phyloP scores from a whole-genome alignment of 2,329 filamentous ascomycete species.

The Coccinonectria pachysandricola region DNA sequence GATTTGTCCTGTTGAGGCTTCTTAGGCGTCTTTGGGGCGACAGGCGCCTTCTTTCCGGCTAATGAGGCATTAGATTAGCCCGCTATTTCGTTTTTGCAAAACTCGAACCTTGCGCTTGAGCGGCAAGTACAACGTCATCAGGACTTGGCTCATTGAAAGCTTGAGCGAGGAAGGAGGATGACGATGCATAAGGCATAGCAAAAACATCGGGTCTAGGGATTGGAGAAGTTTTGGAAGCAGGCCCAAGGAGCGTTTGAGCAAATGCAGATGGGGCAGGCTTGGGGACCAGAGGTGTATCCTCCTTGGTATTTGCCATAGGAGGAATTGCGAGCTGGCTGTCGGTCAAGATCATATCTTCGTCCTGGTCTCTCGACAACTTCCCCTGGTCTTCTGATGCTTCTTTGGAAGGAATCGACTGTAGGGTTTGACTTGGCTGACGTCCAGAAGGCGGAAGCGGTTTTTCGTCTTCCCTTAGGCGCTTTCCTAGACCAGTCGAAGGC shows the following conservation, averaged over 20 bases:
- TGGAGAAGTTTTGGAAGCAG: conserved; percentile 22
- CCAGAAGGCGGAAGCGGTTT: conserved; percentile 2
- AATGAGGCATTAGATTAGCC: conserved; percentile 40
- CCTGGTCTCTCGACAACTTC: neutral
- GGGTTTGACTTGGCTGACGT: conserved; percentile 1
- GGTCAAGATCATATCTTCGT: too few relatives aligned
- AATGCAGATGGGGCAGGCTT: conserved; percentile 41
- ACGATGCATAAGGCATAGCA: conserved; percentile 40
- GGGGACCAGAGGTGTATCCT: neutral
- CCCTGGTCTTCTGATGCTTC: too few relatives aligned
- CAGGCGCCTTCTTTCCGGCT: conserved; percentile 44
- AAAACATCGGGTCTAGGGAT: conserved; percentile 23
- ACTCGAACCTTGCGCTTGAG: conserved; percentile 80
- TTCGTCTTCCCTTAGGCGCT: conserved; percentile 11
- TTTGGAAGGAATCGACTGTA: too few relatives aligned
- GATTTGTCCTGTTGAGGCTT: conserved; percentile 30
- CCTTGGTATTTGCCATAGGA: neutral
- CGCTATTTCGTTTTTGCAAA: conserved; percentile 39
- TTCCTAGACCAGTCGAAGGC: conserved; percentile 9
- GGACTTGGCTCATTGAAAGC: conserved; percentile 81
- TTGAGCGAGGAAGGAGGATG: conserved; percentile 40
- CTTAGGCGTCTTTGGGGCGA: conserved; percentile 26
- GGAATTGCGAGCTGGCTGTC: too few relatives aligned
- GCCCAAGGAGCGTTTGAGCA: conserved; percentile 41
- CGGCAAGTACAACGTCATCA: conserved; percentile 78